Evolutionary conservation across 176 grass and related monocot genomes (phyloP), one percentile per base, ranked within the genome.

Genomic region (Saccharum officinarum): DNA sequence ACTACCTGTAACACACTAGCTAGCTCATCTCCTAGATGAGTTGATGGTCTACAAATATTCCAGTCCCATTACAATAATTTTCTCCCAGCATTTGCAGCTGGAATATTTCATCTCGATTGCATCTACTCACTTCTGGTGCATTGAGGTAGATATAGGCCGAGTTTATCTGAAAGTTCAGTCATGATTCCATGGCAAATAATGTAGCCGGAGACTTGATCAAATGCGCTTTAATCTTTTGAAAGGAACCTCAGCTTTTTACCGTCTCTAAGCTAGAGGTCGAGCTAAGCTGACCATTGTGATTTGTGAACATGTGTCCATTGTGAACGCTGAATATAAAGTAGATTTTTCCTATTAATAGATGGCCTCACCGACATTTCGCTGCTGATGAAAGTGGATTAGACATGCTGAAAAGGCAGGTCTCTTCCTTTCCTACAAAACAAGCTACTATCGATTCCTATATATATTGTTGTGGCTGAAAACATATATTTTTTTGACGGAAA

Each of bases 1-100:
- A 76, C 37, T 75, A 40, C 45, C 13, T 87, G 60, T 57, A 59
- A 55, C 49, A 87, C 45, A 23, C 16, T 75, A 67, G 8, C 44
- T 55, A 54, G 42, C 15, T 66, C 42, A 81, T 52, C 45, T 75
- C 28, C 52, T 70, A 45, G 67, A 40, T 49, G 67, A 86, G 70
- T 45, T 68, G 69, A 67, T 71, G 25, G 17, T 55, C 69, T 74
- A 87, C 44, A 31, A 67, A 75, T 75, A 75, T 75, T 74, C 14
- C 33, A 73, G 28, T 87, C 60, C 60, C 34, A 55, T 81, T 46
- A 17, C 78, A 75, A 87, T 67, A 75, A 13, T 70, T 78, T 8
- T 67, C 33, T 76, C 33, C 60, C 42, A 67, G 45, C 52, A 17
- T 85, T 62, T 46, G 50, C 44, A 41, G 17, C 23, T 25, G 3